These are phyloP conservation scores for Backusella mclennaniae DNA, from an alignment of 192 early-diverging fungal species.

Conservation along the genomic window DNA sequence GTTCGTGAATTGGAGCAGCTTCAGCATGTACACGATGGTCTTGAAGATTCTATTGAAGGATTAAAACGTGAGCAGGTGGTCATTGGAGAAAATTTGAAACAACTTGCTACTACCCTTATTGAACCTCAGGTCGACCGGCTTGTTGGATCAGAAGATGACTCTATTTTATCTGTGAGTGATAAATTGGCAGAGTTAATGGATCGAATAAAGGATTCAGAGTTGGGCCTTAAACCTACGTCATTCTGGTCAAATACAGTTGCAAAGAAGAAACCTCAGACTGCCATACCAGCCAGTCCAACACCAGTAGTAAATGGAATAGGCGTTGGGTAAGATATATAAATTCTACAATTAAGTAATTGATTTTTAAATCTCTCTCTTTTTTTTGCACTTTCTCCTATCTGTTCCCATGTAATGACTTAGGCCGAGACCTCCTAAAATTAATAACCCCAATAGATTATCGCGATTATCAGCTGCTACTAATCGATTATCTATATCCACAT, in stretches of 20 bases:
- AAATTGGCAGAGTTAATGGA: slow-evolving; percentile 38
- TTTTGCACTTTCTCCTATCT: not conserved
- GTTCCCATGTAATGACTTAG: not conserved
- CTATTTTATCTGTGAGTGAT: slow-evolving; percentile 34
- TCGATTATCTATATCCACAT: slow-evolving; percentile 2
- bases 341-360: not conserved
- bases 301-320: not conserved
- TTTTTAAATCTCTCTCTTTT: not conserved
- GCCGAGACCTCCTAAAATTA: slow-evolving; percentile 2
- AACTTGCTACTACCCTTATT: slow-evolving; percentile 33
- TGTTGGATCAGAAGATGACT: slow-evolving; percentile 33
- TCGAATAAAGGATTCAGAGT: slow-evolving; percentile 14
- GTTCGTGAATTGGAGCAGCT: slow-evolving; percentile 50
- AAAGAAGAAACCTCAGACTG: not conserved
- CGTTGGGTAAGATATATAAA: not conserved
- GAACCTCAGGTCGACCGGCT: slow-evolving; percentile 35
- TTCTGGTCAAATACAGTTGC: not conserved
- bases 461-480: slow-evolving; percentile 6
- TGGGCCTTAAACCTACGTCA: slow-evolving; percentile 13
- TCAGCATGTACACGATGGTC: slow-evolving; percentile 36
- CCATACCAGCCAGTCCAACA: not conserved
- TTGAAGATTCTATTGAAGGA: slow-evolving; percentile 44
- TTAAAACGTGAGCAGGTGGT: slow-evolving; percentile 46
- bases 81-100: slow-evolving; percentile 39
- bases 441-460: not conserved